Conservation (phyloP, 1,284 basidiomycete species). For the Grifola frondosa region DNA sequence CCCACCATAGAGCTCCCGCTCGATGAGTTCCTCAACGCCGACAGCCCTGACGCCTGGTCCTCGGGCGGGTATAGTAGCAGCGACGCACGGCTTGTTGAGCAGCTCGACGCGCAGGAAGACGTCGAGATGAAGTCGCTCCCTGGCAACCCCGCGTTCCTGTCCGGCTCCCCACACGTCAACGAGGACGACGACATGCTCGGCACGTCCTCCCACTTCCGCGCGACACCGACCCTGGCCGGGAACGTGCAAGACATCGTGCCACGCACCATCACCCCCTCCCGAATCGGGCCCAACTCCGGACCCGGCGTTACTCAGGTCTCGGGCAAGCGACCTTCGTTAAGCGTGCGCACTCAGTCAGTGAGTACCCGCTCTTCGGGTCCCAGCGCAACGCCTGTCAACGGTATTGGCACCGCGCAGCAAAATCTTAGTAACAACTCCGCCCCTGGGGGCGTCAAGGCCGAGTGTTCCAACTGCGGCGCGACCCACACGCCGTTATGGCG, state of each 20-base stretch:
- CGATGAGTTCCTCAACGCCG: constrained; percentile 65
- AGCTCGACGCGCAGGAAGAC: constrained; percentile 29
- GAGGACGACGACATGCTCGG: constrained; percentile 32
- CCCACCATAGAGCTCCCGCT: constrained; percentile 80
- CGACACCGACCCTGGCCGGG: constrained; percentile 39
- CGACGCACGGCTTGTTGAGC: constrained; percentile 21
- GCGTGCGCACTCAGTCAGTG: constrained; percentile 45
- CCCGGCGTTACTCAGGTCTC: constrained; percentile 42
- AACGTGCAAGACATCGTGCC: constrained; percentile 41
- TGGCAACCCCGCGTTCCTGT: constrained; percentile 34
- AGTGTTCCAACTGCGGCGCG: constrained; percentile 81
- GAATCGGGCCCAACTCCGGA: constrained; percentile 48
- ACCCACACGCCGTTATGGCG: constrained; percentile 83
- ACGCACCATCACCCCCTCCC: constrained; percentile 51
- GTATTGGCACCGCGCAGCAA: constrained; percentile 39
- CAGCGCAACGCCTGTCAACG: constrained; percentile 58
- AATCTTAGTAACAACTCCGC: constrained; percentile 39
- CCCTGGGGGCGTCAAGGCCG: constrained; percentile 79
- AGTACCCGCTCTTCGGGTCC: constrained; percentile 55
- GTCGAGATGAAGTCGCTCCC: constrained; percentile 32
- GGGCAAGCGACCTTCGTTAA: constrained; percentile 53
- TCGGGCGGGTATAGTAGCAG: constrained; percentile 21
- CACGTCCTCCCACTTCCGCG: constrained; percentile 33
- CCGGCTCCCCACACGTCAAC: constrained; percentile 21
- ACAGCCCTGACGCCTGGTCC: constrained; percentile 37